Conservation (phyloP, 108 stramenopile species). For the Cyclotella kingstonii region DNA sequence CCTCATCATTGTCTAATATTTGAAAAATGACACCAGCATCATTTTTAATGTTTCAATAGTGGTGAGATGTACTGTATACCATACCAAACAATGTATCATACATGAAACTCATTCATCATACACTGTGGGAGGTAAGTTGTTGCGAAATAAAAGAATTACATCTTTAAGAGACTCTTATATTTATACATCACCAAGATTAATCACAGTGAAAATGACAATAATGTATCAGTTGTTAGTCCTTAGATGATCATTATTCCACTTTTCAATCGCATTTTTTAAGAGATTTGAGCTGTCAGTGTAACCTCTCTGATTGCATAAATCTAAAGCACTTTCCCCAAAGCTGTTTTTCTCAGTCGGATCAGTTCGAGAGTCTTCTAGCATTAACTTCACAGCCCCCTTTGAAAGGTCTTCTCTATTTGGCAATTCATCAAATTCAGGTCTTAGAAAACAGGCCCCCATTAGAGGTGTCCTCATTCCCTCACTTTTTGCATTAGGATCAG, state of each 20-base stretch:
- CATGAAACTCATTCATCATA: too few species aligned
- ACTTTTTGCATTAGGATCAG: slow-evolving; percentile 36
- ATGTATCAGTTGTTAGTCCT: too few species aligned
- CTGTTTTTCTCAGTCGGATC: slow-evolving; percentile 28
- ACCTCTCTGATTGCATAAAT: slow-evolving; percentile 37
- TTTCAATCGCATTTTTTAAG: slow-evolving; percentile 3
- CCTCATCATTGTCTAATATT: too few species aligned
- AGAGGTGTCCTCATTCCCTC: slow-evolving; percentile 44
- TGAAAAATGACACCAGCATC: too few species aligned
- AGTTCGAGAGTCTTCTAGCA: slow-evolving; percentile 32
- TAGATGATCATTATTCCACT: neutral
- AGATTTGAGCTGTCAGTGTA: slow-evolving; percentile 24
- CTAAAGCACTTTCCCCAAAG: slow-evolving; percentile 51
- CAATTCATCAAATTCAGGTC: slow-evolving; percentile 33
- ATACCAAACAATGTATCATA: too few species aligned
- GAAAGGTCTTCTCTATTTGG: slow-evolving; percentile 14
- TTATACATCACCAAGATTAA: too few species aligned
- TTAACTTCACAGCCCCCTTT: slow-evolving; percentile 15
- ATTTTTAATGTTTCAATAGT: too few species aligned
- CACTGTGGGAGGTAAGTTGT: too few species aligned
- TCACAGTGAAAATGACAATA: too few species aligned
- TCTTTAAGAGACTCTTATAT: too few species aligned
- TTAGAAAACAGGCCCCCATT: slow-evolving; percentile 49
- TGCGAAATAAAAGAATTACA: too few species aligned
- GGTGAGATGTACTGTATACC: too few species aligned